Percentiles rank a stretch among this genome's conserved stretches.
Conservation (phyloP, 108 stramenopile species). For the Fragilariopsis cylindrus region DNA sequence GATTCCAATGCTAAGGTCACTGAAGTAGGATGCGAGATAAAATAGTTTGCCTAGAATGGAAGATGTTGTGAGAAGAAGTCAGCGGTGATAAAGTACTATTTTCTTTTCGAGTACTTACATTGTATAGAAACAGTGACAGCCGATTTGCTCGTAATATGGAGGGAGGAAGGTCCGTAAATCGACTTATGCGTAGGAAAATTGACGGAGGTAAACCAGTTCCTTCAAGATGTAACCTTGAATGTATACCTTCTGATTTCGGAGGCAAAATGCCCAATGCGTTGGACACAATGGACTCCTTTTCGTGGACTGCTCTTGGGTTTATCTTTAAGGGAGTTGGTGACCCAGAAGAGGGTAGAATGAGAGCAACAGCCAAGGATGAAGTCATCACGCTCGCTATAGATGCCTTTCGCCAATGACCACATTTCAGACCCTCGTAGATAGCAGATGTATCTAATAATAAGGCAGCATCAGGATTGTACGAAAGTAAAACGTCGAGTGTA, state of each 20-base stretch:
- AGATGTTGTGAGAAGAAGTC: not conserved
- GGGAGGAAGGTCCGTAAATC: slow-evolving; percentile 20
- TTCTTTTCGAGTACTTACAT: slow-evolving; percentile 23
- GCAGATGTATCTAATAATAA: slow-evolving; percentile 51
- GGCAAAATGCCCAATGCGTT: slow-evolving; percentile 29
- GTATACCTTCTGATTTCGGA: slow-evolving; percentile 15
- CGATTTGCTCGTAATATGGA: slow-evolving; percentile 30
- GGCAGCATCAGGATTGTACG: slow-evolving; percentile 69
- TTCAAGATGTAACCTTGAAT: slow-evolving; percentile 13
- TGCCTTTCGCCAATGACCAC: slow-evolving; percentile 37
- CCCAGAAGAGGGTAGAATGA: slow-evolving; percentile 1
- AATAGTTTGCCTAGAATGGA: slow-evolving; percentile 63
- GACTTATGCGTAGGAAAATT: slow-evolving; percentile 13
- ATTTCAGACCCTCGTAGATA: slow-evolving; percentile 44
- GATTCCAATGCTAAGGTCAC: slow-evolving; percentile 47
- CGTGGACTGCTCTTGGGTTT: slow-evolving; percentile 1
- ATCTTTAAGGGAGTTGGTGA: slow-evolving; percentile 1
- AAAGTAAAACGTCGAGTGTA: slow-evolving; percentile 69
- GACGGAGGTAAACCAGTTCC: slow-evolving; percentile 19
- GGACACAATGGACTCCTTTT: slow-evolving; percentile 20
- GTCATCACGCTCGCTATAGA: slow-evolving; percentile 41
- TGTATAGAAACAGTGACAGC: slow-evolving; percentile 30
- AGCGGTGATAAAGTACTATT: not conserved
- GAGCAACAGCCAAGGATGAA: slow-evolving; percentile 39
- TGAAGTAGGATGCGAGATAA: slow-evolving; percentile 67